Evolutionary conservation across 176 grass and related monocot genomes (phyloP), one percentile per base, ranked within the genome.

Genomic region (Metroxylon sagu): DNA sequence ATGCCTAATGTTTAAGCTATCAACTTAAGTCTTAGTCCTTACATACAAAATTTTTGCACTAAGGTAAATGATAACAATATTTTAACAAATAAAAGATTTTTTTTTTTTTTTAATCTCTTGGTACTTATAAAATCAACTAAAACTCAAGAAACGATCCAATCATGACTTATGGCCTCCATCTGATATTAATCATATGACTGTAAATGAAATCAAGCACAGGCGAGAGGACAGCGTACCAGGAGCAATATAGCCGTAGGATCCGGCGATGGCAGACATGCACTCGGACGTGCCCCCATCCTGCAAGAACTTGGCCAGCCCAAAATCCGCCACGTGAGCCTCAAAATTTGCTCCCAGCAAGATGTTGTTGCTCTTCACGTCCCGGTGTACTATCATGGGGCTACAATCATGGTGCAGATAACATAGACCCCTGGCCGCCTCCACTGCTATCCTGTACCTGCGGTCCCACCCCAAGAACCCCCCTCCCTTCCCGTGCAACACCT

Each of bases 401-500:
- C 88, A 98, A 70, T 98, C 93, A 49, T 98, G 93, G 81, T 98
- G 93, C 7, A 92, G 76, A 76, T 98, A 98, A 69, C 93, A 98
- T 1, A 98, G 76, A 4, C 94, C 94, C 5, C 94, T 61, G 54
- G 94, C 94, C 18, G 88, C 85, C 85, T 98, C 94, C 49, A 79
- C 8, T 0, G 94, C 87, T 18, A 98, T 89, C 27, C 78, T 63
- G 74, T 85, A 89, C 56, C 94, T 74, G 0, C 76, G 66, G 7
- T 81, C 88, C 94, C 88, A 98, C 0, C 59, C 27, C 4, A 98
- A 82, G 69, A 79, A 79, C 14, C 65, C 28, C 7, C 93, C 93
- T 48, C 78, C 63, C 80, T 92, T 85, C 27, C 79, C 79, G 35
- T 98, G 94, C 19, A 98, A 70, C 65, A 83, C 49, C 82, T 80